phyloP scores from a whole-genome alignment of 441 rosid genomes.

The Adansonia rubrostipa region DNA sequence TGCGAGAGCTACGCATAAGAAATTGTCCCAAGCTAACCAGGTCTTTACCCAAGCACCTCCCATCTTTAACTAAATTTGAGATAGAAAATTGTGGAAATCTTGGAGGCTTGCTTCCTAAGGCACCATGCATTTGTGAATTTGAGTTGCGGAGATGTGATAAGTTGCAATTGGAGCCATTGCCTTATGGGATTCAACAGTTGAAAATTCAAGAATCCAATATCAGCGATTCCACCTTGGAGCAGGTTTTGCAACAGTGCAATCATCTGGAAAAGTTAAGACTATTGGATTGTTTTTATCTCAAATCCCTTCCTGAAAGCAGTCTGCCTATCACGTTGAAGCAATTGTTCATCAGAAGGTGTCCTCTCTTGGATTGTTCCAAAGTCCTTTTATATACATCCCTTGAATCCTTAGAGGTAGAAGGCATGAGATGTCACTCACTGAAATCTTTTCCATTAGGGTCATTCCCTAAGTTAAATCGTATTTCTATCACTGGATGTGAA shows the following conservation, averaged over 20 bases:
- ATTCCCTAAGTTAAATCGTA: not conserved
- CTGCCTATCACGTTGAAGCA: not conserved
- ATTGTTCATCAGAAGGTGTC: not conserved
- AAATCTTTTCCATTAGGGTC: not conserved
- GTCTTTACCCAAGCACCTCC: not conserved
- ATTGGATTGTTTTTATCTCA: not conserved
- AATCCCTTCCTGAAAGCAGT: not conserved
- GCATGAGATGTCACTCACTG: not conserved
- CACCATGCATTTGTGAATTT: not conserved
- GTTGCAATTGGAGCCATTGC: not conserved
- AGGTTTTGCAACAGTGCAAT: not conserved
- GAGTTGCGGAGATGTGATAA: not conserved
- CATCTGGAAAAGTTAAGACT: not conserved
- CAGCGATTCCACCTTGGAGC: not conserved
- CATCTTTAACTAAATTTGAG: not conserved
- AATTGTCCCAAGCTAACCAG: not conserved
- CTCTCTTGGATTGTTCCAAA: not conserved
- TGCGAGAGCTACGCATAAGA: not conserved
- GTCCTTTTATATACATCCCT: not conserved
- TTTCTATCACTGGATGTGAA: not conserved
- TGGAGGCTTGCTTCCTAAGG: not conserved
- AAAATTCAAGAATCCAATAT: no score
- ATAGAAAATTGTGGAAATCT: not conserved
- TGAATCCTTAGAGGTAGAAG: not conserved
- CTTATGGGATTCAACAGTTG: not conserved